A percentile compares a stretch with the other conserved stretches of the same genome.
phyloP scores from a whole-genome alignment of 805 yeast genomes.

The Schwanniomyces pseudopolymorphus region DNA sequence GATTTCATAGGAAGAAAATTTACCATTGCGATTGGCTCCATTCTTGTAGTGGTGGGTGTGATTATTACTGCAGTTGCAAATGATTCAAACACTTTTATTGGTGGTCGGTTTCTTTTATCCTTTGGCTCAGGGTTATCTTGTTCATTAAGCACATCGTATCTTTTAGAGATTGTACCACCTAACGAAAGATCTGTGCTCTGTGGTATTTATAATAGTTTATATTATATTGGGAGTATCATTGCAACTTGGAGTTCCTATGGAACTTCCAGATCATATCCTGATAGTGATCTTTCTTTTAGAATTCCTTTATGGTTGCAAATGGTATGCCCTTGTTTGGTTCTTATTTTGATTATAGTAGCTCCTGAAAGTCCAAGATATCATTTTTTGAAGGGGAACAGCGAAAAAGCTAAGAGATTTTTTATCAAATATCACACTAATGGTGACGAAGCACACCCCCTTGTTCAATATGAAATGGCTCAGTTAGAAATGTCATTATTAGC shows the following conservation, averaged over 20 bases:
- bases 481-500: conserved; percentile 15
- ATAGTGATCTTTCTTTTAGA: conserved; percentile 30
- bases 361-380: conserved; percentile 54
- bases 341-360: conserved; percentile 29
- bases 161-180: conserved; percentile 49
- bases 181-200: conserved; percentile 31
- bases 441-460: conserved; percentile 1
- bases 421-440: conserved; percentile 30
- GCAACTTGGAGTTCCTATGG: conserved; percentile 29
- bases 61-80: conserved; percentile 27
- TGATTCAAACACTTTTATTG: conserved; percentile 30
- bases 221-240: conserved; percentile 32
- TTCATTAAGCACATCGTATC: conserved; percentile 43
- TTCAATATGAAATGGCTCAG: conserved; percentile 9
- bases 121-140: conserved; percentile 38
- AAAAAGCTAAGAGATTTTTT: conserved; percentile 23
- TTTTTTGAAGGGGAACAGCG: conserved; percentile 27
- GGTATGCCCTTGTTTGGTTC: conserved; percentile 44
- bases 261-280: conserved; percentile 37
- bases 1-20: conserved; percentile 42
- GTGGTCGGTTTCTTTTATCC: conserved; percentile 46
- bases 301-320: conserved; percentile 20
- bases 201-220: conserved; percentile 37
- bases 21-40: conserved; percentile 21
- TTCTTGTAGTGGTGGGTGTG: conserved; percentile 23